These are phyloP conservation scores for Phycomyces blakesleeanus DNA, from an alignment of 192 early-diverging fungal genomes.

Conservation along the genomic window DNA sequence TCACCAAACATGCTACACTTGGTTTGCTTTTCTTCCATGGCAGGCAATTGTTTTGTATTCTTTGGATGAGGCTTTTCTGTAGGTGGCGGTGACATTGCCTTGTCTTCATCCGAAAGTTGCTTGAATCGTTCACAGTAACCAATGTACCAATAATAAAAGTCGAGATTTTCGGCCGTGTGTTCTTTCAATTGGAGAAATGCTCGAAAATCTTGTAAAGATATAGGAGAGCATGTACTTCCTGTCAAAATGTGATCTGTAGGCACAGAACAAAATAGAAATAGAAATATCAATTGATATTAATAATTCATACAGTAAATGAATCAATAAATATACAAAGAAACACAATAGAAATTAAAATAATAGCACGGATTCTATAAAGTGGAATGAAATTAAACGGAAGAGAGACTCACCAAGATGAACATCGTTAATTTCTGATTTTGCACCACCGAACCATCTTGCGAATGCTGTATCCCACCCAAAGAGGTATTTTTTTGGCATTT, in stretches of 20 bases:
- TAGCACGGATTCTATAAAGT: no score
- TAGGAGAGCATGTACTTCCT: constrained; percentile 22
- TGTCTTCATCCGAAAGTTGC: constrained; percentile 4
- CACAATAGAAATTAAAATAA: no score
- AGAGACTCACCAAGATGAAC: constrained; percentile 20
- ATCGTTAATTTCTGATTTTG: constrained; percentile 11
- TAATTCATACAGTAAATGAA: no score
- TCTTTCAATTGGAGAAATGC: constrained; percentile 23
- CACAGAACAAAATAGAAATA: no score
- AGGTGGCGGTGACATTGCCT: constrained; percentile 16
- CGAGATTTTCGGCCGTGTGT: constrained; percentile 26
- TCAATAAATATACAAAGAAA: no score
- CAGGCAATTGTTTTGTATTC: not conserved
- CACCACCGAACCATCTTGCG: constrained; percentile 9
- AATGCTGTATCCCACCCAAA: constrained; percentile 5
- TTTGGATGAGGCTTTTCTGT: constrained; percentile 8
- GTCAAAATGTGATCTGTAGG: constrained; percentile 19
- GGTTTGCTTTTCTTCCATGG: not conserved
- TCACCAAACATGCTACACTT: not conserved
- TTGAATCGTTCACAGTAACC: constrained; percentile 18
- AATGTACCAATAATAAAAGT: constrained; percentile 27
- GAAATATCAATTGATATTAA: not conserved
- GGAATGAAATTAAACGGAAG: not conserved
- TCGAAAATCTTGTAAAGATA: constrained; percentile 24
- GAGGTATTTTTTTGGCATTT: constrained; percentile 3